Base-by-base conservation (phyloP, 371 early-diverging fungal genomes). In the Haplosporangium sp. region DNA sequence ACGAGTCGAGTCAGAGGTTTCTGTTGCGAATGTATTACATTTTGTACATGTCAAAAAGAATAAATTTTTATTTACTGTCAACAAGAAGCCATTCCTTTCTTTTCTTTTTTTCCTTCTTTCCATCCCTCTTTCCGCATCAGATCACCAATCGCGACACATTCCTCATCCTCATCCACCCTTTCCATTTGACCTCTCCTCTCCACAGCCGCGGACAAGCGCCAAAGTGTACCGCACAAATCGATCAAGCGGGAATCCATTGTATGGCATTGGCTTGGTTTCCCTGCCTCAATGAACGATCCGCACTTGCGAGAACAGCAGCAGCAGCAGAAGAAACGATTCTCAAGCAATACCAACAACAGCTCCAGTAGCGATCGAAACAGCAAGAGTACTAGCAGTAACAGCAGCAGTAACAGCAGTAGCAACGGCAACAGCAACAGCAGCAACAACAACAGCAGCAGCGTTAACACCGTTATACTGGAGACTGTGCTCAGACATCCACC, bases 391-490 rank as follows among this genome's bases (percentile, higher is more conserved):
- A 29, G 29, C 29, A 29, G 29, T 43, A 41, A 16, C 52, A 37
- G 20, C 42, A 42, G 40, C 64, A 38, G 1, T 58, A 47, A 56
- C 16, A 48, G 1, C 48, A 47, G 9, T 6, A 63, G 38, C 48
- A 59, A 48, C 59, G 29, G n/a, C n/a, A 45, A 46, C 36, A 53
- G 3, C 54, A 50, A 51, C 46, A 51, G 58, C 51, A 50, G 14
- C 58, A 40, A 38, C 51, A 51, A 57, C 58, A 51, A 29, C 52
- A 41, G 29, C 52, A 37, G 20, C 42, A 42, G 40, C 64, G 38
- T 2, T 58, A 47, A 56, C 16, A 48, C 16, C 11, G 42, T 41
- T 38, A 43, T 56, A 14, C 29, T 29, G 29, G 29, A 29, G 29
- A 29, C 29, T 29, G 29, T 29, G 29, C 20, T 53, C 42, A 42